These are phyloP conservation scores for Aureobasidium sp. DNA, from an alignment of 2,329 filamentous ascomycete genomes.

Conservation along the genomic window DNA sequence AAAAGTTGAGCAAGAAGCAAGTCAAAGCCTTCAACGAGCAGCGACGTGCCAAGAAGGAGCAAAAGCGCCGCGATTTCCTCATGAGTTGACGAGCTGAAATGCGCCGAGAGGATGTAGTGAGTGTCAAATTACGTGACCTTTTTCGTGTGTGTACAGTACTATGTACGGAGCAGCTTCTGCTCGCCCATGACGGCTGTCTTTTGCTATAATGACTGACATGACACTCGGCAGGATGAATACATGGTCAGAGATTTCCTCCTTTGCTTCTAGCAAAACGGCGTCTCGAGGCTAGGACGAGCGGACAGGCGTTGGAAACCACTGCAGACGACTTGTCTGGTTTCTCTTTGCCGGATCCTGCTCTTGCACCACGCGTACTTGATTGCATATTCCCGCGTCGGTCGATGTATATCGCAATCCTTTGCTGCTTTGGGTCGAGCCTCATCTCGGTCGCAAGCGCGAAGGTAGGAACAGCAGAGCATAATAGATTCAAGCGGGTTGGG, in stretches of 20 bases:
- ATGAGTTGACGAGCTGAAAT: constrained; percentile 55
- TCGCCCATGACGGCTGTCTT: constrained; percentile 5
- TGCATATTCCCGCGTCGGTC: neutral
- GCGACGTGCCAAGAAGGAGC: constrained; percentile 80
- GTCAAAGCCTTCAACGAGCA: constrained; percentile 90
- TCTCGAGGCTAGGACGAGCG: neutral
- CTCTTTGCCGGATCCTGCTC: neutral
- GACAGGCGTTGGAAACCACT: constrained; percentile 4
- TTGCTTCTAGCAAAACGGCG: constrained; percentile 12
- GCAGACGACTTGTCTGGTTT: neutral
- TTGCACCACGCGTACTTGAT: neutral
- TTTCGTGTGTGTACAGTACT: constrained; percentile 10
- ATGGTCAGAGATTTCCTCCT: constrained; percentile 3
- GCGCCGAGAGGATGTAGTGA: constrained; percentile 13
- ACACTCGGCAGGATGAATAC: constrained; percentile 3
- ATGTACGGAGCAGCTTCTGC: constrained; percentile 11
- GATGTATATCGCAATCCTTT: neutral
- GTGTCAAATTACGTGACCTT: constrained; percentile 14
- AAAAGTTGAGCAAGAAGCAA: constrained; percentile 78
- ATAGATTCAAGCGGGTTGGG: constrained; percentile 8
- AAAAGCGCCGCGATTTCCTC: constrained; percentile 88
- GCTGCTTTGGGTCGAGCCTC: neutral
- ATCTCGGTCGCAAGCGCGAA: constrained; percentile 5
- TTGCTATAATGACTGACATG: constrained; percentile 16
- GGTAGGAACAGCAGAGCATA: neutral